Base-by-base conservation (phyloP, 1,139 yeast genomes). In the Blastobotrys capitulatus region DNA sequence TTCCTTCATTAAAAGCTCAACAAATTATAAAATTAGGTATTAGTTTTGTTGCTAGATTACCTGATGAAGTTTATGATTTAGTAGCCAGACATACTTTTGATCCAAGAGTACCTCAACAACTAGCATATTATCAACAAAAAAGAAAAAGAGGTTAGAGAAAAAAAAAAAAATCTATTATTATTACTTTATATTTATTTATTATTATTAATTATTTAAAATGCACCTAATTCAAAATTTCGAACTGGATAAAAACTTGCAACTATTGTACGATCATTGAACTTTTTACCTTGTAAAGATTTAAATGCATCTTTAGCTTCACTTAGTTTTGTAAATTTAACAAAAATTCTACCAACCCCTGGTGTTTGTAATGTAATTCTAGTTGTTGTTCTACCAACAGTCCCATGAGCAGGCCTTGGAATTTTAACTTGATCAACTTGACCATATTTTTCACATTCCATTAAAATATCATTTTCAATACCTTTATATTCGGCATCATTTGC, bases 11-110 rank as follows among this genome's bases (percentile, higher is more conserved):
- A 50, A 80, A 83, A 53, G 88, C 90, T 20, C 79, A 78, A 54
- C 89, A 85, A 59, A 80, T 87, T 41, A 86, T 88, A 37, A 84
- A 86, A 59, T 71, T 89, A 41, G 84, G 94, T 43, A 76, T 88
- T 42, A 87, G 95, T 53, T 86, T 88, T 58, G 79, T 89, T 6
- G 86, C 92, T 6, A 81, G 82, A 61, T 67, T 89, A 20, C 95
- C 96, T 0, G 78, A 77, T 42, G 68, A 73, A 2, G 70, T 89
- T 40, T 88, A 85, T 63, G 85, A 80, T 50, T 66, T 86, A 55
- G 72, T 89, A 40, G 80, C 79, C 3, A 73, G 89, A 47, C 97
- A 89, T 65, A 78, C 88, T 1, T 79, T 75, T 55, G 95, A 88
- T 32, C 58, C 58, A 27, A 8, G 51, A 1, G 62, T 60, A 1